These are phyloP conservation scores for Tolypocladium tundrense DNA, from an alignment of 2,329 filamentous ascomycete genomes.

Conservation along the genomic window DNA sequence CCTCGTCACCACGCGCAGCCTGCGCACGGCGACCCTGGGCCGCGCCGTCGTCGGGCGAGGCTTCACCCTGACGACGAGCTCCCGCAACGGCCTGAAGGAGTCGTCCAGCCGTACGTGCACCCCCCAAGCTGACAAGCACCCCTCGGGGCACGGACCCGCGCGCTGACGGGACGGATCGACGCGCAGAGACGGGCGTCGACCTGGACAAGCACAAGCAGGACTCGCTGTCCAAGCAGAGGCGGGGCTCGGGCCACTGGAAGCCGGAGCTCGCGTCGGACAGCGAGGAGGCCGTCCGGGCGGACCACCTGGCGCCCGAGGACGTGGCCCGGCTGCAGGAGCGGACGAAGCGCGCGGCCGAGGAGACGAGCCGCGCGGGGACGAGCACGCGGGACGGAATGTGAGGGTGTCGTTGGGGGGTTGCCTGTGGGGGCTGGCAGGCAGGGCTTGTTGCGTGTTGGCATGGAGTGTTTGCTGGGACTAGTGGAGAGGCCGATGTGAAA, in stretches of 20 bases:
- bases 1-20: constrained; percentile 7
- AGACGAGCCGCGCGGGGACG: constrained; percentile 36
- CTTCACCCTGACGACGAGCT: constrained; percentile 16
- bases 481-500: not conserved
- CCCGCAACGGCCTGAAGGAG: constrained; percentile 23
- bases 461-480: not conserved
- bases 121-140: not conserved
- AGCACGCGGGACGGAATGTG: constrained; percentile 35
- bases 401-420: not conserved
- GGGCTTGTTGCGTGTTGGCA: not conserved
- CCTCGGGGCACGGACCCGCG: not conserved
- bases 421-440: no score
- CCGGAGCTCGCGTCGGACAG: constrained; percentile 66
- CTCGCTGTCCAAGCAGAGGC: constrained; percentile 54
- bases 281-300: constrained; percentile 67
- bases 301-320: constrained; percentile 34
- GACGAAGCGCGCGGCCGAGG: constrained; percentile 41
- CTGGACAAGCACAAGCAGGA: constrained; percentile 52
- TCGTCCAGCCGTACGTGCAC: constrained; percentile 22
- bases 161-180: not conserved
- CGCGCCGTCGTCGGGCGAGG: constrained; percentile 14
- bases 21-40: constrained; percentile 11
- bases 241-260: constrained; percentile 66
- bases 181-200: constrained; percentile 25
- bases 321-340: constrained; percentile 44